A percentile compares a stretch with the other conserved stretches of the same genome.
phyloP scores from a whole-genome alignment of 169 alveolate species.

The Plasmodium sp. region DNA sequence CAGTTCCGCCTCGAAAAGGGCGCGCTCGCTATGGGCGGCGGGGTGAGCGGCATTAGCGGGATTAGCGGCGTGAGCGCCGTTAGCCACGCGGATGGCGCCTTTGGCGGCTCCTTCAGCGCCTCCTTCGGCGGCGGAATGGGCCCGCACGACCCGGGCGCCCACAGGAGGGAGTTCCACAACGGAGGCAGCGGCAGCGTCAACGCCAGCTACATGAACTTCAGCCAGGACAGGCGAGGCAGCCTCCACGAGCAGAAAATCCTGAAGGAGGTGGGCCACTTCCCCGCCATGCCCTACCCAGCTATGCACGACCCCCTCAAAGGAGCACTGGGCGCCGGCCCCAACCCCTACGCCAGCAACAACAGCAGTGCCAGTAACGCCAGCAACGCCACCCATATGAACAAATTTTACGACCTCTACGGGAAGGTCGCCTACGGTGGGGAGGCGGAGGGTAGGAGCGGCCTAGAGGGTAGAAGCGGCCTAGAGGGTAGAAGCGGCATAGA shows the following conservation, averaged over 20 bases:
- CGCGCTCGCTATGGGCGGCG: not conserved
- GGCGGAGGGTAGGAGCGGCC: not conserved
- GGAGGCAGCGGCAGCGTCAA: not conserved
- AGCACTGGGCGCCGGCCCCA: too few relatives aligned
- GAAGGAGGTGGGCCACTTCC: not conserved
- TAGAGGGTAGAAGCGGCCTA: not conserved
- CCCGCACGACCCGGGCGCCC: not conserved
- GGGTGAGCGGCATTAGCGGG: not conserved
- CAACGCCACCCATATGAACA: not conserved
- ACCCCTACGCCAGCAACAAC: not conserved
- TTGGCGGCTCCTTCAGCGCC: not conserved
- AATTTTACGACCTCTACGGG: constrained; percentile 7
- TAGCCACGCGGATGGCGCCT: not conserved
- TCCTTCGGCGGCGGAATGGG: not conserved
- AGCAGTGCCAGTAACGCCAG: not conserved
- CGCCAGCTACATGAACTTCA: not conserved
- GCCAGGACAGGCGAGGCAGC: not conserved
- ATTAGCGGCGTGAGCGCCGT: not conserved
- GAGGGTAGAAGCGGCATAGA: not conserved
- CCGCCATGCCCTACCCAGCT: not conserved
- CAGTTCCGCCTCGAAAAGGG: not conserved
- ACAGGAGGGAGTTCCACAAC: not conserved
- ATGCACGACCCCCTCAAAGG: not conserved
- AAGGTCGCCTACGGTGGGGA: not conserved
- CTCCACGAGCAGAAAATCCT: not conserved